Evolutionary conservation across 1,139 yeast species (phyloP), one percentile per base, ranked within the genome.

Genomic region (Yamadazyma dendronema): DNA sequence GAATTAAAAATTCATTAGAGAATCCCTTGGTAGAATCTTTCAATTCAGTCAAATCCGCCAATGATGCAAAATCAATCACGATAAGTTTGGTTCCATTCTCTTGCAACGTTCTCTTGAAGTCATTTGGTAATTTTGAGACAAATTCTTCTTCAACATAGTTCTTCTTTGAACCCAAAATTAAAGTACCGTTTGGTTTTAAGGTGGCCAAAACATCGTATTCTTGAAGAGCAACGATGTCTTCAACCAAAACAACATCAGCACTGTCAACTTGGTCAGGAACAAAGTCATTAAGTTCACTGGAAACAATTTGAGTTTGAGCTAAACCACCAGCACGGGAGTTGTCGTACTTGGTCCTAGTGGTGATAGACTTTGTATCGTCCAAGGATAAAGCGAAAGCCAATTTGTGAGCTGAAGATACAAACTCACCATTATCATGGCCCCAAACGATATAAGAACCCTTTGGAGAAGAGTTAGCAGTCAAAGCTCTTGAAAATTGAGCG

Each of bases 321-420:
- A 79, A 59, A 45, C 96, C 96, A 28, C 92, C 94, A 32, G 74
- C 74, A 17, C 77, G 64, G 19, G 73, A 61, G 56, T 86, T 88
- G 58, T 90, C 96, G 52, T 68, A 88, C 51, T 76, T 77, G 38
- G 82, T 75, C 58, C 85, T 72, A 56, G 77, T 73, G 41, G 73
- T 64, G 44, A 86, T 73, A 23, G 63, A 56, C 43, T 77, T 69
- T 38, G 69, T 57, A 42, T 77, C 76, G 51, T 81, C 88, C 53
- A 85, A 70, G 3, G 95, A 81, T 47, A 87, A 71, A 15, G 89
- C 71, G 44, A 81, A 84, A 0, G 92, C 84, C 42, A 90, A 63
- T 49, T 79, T 79, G 33, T 81, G 72, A 17, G 89, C 81, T 33
- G 83, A 76, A 26, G 72, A 72, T 24, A 75, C 67, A 43, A 74